These are phyloP conservation scores for Dimocarpus longan DNA, from an alignment of 345 rosid genomes.

Conservation along the genomic window DNA sequence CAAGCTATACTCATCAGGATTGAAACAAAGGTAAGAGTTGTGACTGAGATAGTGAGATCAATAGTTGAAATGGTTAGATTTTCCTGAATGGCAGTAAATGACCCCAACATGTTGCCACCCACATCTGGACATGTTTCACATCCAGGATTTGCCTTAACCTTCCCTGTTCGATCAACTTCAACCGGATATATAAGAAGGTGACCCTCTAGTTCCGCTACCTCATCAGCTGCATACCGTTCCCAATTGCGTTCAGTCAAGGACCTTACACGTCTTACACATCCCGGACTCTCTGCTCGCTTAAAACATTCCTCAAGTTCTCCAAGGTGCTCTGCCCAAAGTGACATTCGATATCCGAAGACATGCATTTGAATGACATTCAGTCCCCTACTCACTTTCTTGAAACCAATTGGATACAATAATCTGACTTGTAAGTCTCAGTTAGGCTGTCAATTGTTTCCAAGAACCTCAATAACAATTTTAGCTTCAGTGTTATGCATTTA, in stretches of 20 bases:
- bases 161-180: conserved; percentile 68
- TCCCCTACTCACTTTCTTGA: no score
- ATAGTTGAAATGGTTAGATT: conserved; percentile 66
- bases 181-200: conserved; percentile 88
- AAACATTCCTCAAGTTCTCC: conserved; percentile 75
- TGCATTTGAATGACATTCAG: conserved; percentile 29
- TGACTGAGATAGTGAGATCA: not conserved
- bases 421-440: no score
- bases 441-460: no score
- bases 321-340: conserved; percentile 88
- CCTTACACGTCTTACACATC: conserved; percentile 72
- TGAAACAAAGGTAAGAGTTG: not conserved
- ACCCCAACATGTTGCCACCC: conserved; percentile 79
- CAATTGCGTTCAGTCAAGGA: conserved; percentile 66
- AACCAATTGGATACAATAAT: no score
- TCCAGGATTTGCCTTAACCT: conserved; percentile 68
- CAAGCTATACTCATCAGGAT: not conserved
- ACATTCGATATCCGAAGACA: conserved; percentile 88
- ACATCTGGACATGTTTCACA: conserved; percentile 77
- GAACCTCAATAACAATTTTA: no score
- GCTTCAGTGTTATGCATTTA: no score
- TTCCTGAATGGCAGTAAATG: conserved; percentile 64
- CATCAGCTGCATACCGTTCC: conserved; percentile 61
- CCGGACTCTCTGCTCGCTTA: conserved; percentile 69
- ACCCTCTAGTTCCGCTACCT: conserved; percentile 67